These are phyloP conservation scores for Tilletia setariae DNA, from an alignment of 1,284 basidiomycete genomes.

Conservation along the genomic window DNA sequence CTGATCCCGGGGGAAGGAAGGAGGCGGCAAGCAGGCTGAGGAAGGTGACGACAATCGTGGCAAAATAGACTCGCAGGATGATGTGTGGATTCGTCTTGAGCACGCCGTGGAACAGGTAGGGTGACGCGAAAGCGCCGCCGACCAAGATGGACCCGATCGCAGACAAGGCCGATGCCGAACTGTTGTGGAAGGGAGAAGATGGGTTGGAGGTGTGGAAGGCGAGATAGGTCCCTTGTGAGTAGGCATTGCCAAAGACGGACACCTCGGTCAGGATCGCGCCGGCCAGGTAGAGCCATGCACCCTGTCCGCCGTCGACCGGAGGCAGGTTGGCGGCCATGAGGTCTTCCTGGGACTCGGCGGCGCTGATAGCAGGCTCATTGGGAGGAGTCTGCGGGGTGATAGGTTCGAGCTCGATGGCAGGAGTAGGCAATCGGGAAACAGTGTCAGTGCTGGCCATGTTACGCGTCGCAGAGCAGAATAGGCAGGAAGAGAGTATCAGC, in stretches of 20 bases:
- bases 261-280: neutral
- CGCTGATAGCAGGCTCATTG: too few species aligned
- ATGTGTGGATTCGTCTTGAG: conserved; percentile 22
- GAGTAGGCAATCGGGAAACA: too few species aligned
- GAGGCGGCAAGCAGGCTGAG: conserved; percentile 24
- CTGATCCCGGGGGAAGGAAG: conserved; percentile 16
- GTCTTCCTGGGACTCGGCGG: too few species aligned
- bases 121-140: conserved; percentile 24
- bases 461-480: too few species aligned
- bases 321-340: neutral
- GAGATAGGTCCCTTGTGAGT: neutral
- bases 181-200: conserved; percentile 21
- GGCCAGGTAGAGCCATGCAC: neutral
- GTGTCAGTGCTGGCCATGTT: too few species aligned
- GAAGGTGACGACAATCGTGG: conserved; percentile 22
- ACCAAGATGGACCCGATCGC: conserved; percentile 27
- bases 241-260: neutral
- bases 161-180: conserved; percentile 22
- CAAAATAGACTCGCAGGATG: conserved; percentile 21
- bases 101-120: conserved; percentile 18
- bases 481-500: too few species aligned
- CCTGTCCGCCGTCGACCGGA: neutral
- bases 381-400: too few species aligned
- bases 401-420: too few species aligned
- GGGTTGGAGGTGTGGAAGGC: neutral